Base-by-base conservation (phyloP, 352 stramenopile genomes). In the Globisporangium spiculum region DNA sequence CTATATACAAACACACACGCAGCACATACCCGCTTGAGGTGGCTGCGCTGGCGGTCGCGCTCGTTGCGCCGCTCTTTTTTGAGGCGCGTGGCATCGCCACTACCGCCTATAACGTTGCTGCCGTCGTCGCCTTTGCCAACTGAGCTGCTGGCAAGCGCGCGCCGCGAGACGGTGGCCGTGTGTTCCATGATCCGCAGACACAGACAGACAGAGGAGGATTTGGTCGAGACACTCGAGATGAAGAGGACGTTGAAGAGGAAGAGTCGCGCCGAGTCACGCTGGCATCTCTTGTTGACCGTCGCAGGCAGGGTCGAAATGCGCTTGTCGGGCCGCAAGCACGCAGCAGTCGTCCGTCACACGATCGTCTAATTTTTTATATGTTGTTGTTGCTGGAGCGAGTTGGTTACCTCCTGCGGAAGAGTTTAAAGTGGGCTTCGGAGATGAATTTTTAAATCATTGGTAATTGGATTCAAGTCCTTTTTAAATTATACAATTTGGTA, bases 31-130 rank as follows among this genome's bases (percentile, higher is more conserved):
- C 81, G 75, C 65, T 88, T 87, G 70, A 83, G 72, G 34, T 79
- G 75, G 46, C 73, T 86, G 66, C 78, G 80, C 55, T 80, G 73
- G 56, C 82, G 80, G 66, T 90, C 82, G 63, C 82, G 82, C 34
- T 84, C 82, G 68, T 90, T 90, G 63, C 82, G 80, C 3, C 74
- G 70, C 60, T 70, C 63, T 46, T 83, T 83, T 60, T 78, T 81
- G 53, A 60, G 34, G 3, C 38, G 57, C 24, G 46, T 9, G 12
- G 24, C 38, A 16, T 14, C 56, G 44, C 34, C 16, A 2, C 12
- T n/a, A 53, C 9, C 5, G 18, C 24, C 50, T 30, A 22, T 5
- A 22, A 16, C 34, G 41, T 18, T 66, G 44, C 44, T 34, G 60
- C 27, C 41, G 41, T 14, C 44, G 6, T n/a, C 16, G 41, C 16